Evolutionary conservation across 495 filamentous ascomycete genomes (phyloP), one percentile per base, ranked within the genome.

Genomic region (Achaetomiella virescens): DNA sequence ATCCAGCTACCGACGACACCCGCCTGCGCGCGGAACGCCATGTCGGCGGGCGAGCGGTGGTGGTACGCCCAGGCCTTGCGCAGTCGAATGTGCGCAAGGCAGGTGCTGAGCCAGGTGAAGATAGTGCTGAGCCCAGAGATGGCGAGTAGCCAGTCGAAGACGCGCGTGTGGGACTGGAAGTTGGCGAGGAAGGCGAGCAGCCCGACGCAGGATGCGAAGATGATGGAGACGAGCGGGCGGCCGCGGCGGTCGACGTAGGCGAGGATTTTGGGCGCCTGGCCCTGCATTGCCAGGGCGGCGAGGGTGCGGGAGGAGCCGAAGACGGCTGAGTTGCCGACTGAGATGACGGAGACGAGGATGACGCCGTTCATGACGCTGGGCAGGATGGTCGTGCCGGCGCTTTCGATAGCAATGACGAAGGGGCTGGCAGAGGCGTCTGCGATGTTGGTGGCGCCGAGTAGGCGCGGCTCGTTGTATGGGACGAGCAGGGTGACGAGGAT

Each of bases 51-150:
- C 11, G 74, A 79, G 66, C 90, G 85, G 52, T 87, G 84, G 59
- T 90, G 84, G 10, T 78, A 52, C 21, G 70, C 73, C 91, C 90
- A 96, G 4, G 82, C 91, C 11, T 77, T 74, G 44, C 92, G 90
- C 78, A 97, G 95, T 14, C 91, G 88, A 69, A 97, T 93, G 69
- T 97, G 92, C 0, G 84, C 78, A 0, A 93, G 74, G 61, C 90
- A 96, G 67, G 95, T 90, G 44, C 87, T 91, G 40, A 82, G 86
- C 92, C 92, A 97, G 33, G 92, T 97, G 75, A 97, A 92, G 72
- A 97, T 84, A 33, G 88, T 88, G 1, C 86, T 89, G 9, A 97
- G 81, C 21, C 89, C 91, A 0, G 88, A 93, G 53, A 97, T 81
- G 37, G 92, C 88, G 56, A 96, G 79, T 75, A 97, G 87, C 93